These are phyloP conservation scores for Lipomyces yamadae DNA, from an alignment of 805 yeast species.

Conservation along the genomic window DNA sequence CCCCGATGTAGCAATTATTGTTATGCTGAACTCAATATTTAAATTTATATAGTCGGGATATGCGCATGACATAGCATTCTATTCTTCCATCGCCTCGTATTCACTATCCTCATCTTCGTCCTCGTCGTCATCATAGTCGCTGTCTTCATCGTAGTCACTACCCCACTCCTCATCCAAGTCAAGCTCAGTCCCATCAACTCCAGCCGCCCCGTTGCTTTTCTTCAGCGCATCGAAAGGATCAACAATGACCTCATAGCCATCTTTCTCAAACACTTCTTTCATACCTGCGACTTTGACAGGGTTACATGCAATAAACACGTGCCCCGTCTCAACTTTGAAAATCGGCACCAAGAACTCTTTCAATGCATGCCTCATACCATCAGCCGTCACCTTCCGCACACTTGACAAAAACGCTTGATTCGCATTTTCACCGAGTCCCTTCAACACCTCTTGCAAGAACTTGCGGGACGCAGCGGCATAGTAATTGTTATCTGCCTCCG, in stretches of 20 bases:
- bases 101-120: constrained; percentile 22
- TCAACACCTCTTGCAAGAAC: constrained; percentile 67
- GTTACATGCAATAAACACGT: constrained; percentile 74
- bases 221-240: constrained; percentile 55
- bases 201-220: constrained; percentile 39
- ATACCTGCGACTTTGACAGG: constrained; percentile 62
- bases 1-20: no score
- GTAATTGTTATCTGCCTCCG: constrained; percentile 68
- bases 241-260: constrained; percentile 65
- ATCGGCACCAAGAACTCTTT: constrained; percentile 66
- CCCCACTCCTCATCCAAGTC: constrained; percentile 39
- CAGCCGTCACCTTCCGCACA: constrained; percentile 56
- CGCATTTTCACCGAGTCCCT: constrained; percentile 72
- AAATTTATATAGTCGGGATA: neutral
- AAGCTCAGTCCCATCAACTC: constrained; percentile 40
- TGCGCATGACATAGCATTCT: neutral
- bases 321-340: constrained; percentile 61
- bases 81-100: constrained; percentile 7
- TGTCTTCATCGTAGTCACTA: constrained; percentile 26
- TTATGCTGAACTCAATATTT: no score
- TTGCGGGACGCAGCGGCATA: constrained; percentile 68
- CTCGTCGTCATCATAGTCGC: constrained; percentile 28
- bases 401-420: constrained; percentile 57
- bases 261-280: constrained; percentile 51
- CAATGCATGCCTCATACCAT: constrained; percentile 54